Conservation (phyloP, 148 eudicot genomes). For the Euryodendron excelsum region DNA sequence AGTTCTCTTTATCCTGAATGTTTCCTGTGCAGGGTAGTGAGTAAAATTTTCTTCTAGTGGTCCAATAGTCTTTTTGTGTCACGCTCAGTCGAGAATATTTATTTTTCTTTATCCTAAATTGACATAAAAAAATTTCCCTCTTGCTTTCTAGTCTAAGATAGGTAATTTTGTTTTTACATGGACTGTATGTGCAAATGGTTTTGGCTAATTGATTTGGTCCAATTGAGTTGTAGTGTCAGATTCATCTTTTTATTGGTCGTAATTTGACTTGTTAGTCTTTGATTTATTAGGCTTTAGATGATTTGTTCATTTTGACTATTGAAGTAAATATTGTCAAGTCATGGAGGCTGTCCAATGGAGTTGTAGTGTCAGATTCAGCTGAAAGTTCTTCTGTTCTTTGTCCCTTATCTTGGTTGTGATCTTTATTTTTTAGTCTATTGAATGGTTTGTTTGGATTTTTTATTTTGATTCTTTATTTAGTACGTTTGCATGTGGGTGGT, state of each 20-base stretch:
- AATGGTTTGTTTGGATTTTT: not conserved
- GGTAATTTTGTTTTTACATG: not conserved
- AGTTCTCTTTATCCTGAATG: not conserved
- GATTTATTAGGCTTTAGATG: not conserved
- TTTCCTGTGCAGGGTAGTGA: not conserved
- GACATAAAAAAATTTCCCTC: not conserved
- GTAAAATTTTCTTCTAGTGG: not conserved
- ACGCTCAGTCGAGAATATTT: constrained; percentile 2
- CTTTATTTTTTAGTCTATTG: not conserved
- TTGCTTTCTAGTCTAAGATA: not conserved
- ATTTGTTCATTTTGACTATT: not conserved
- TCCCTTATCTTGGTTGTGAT: not conserved
- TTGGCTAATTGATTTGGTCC: not conserved
- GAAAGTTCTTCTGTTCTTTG: not conserved
- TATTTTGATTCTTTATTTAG: not conserved
- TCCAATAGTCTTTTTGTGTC: not conserved
- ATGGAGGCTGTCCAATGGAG: not conserved
- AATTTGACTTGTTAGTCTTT: not conserved
- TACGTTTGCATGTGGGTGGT: not conserved
- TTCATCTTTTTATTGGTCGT: not conserved
- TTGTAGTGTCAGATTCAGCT: not conserved
- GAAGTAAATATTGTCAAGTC: not conserved
- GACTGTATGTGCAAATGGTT: not conserved
- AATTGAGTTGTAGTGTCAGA: not conserved
- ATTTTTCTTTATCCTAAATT: not conserved